Conservation (phyloP, 2,329 filamentous ascomycete species). For the Cladophialophora chaetospira region DNA sequence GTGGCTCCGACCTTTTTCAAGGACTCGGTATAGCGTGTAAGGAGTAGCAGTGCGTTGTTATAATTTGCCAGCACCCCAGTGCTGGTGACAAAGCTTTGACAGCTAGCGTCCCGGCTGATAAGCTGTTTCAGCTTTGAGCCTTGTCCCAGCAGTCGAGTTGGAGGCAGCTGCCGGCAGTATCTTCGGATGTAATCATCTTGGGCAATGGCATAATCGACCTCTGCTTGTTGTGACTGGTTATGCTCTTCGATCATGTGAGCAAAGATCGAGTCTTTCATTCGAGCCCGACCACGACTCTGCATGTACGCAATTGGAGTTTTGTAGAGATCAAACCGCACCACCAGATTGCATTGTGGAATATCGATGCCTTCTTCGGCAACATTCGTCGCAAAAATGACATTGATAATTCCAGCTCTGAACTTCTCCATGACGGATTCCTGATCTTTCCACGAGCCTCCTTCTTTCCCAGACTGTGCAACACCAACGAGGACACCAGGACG, state of each 20-base stretch:
- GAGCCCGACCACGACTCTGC: constrained; percentile 85
- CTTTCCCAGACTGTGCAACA: constrained; percentile 56
- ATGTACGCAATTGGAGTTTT: constrained; percentile 91
- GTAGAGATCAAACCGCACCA: constrained; percentile 78
- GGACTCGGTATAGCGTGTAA: constrained; percentile 28
- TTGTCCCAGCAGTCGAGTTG: constrained; percentile 69
- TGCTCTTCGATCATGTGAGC: constrained; percentile 77
- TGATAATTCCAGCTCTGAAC: constrained; percentile 61
- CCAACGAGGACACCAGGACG: constrained; percentile 67
- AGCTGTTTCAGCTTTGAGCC: constrained; percentile 60
- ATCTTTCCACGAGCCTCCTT: constrained; percentile 68
- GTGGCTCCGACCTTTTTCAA: constrained; percentile 52
- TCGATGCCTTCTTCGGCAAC: constrained; percentile 68
- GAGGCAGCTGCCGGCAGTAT: constrained; percentile 75
- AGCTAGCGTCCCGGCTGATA: constrained; percentile 51
- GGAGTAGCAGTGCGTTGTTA: constrained; percentile 27
- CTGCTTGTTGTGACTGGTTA: constrained; percentile 65
- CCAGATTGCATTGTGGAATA: constrained; percentile 67
- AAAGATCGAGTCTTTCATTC: constrained; percentile 75
- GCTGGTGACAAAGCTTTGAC: constrained; percentile 25
- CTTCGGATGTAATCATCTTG: constrained; percentile 59
- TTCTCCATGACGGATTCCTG: constrained; percentile 73
- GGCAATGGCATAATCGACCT: constrained; percentile 60
- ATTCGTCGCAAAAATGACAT: constrained; percentile 65
- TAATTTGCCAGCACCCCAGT: constrained; percentile 29